Evolutionary conservation across 768 basidiomycete species (phyloP).

Genomic region (Suillus luteus): DNA sequence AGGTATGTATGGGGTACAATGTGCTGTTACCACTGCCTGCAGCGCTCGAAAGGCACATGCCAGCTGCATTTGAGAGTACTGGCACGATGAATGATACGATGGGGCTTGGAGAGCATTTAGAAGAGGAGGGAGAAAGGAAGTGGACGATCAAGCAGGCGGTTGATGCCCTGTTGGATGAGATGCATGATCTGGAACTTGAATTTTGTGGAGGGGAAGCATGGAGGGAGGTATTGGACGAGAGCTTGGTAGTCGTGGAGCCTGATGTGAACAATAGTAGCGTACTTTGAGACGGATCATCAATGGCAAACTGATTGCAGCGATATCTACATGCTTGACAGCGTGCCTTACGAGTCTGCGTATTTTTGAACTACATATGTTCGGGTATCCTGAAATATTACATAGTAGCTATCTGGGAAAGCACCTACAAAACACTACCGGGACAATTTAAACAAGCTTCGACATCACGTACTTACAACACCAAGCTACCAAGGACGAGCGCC

Average conservation of each 20-base stretch:
- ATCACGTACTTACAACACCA: conserved; percentile 24
- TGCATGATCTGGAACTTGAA: conserved; percentile 58
- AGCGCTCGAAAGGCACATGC: conserved; percentile 16
- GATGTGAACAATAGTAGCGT: not conserved
- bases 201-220: conserved; percentile 43
- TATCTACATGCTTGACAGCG: not conserved
- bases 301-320: not conserved
- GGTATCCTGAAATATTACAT: conserved; percentile 7
- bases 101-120: conserved; percentile 23
- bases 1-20: conserved; percentile 64
- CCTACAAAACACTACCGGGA: not conserved
- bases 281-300: not conserved
- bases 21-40: conserved; percentile 51
- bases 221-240: conserved; percentile 20
- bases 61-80: not conserved
- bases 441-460: not conserved
- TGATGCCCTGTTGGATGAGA: conserved; percentile 54
- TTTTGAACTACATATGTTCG: conserved; percentile 6
- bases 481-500: conserved; percentile 19
- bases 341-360: conserved; percentile 2
- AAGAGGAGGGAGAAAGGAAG: conserved; percentile 24
- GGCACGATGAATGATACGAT: conserved; percentile 13
- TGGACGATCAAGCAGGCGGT: conserved; percentile 61
- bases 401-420: not conserved
- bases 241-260: conserved; percentile 14